Evolutionary conservation across 2,329 filamentous ascomycete genomes (phyloP).

Genomic region (Cytospora leucostoma): DNA sequence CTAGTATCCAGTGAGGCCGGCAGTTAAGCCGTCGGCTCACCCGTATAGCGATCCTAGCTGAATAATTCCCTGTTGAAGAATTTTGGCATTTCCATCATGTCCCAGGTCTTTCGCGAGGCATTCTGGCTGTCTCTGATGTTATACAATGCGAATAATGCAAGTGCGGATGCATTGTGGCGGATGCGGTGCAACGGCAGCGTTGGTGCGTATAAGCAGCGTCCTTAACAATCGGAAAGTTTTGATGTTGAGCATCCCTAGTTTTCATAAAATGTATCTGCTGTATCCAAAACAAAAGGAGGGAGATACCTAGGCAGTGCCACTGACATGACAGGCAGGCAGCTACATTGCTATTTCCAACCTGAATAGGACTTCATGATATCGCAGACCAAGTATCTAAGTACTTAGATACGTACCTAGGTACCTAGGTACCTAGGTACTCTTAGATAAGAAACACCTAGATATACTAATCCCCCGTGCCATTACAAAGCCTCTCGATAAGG

Average conservation of each 20-base stretch:
- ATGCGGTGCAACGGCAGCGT: background rate
- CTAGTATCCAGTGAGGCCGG: conserved; percentile 15
- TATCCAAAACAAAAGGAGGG: background rate
- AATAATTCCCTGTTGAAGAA: background rate
- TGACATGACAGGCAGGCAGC: background rate
- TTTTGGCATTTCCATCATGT: background rate
- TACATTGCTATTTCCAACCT: background rate
- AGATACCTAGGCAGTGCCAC: background rate
- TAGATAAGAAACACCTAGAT: no score
- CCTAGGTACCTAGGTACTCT: no score
- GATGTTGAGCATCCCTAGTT: background rate
- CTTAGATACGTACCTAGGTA: background rate
- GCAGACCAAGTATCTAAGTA: background rate
- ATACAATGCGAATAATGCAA: no score
- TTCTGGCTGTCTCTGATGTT: no score
- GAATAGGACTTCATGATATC: background rate
- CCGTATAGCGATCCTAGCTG: background rate
- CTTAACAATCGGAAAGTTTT: conserved; percentile 3
- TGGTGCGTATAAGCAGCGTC: background rate
- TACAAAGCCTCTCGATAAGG: no score
- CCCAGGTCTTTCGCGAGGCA: background rate
- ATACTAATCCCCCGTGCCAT: no score
- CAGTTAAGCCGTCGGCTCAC: conserved; percentile 16
- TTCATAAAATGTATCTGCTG: no score
- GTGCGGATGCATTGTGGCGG: no score